These are phyloP conservation scores for Bonia amplexicaulis DNA, from an alignment of 176 grass and related monocot genomes.

Conservation along the genomic window DNA sequence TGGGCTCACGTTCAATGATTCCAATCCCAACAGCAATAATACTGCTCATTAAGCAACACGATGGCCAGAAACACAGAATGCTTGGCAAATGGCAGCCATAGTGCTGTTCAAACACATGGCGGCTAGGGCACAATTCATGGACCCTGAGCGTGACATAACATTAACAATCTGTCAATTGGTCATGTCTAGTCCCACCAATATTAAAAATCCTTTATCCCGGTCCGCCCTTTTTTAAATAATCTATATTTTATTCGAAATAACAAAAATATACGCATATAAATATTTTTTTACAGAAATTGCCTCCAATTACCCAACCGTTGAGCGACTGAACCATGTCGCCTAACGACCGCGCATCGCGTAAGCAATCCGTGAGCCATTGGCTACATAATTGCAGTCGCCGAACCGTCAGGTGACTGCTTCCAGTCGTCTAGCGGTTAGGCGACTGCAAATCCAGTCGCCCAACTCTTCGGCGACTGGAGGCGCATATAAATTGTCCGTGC, in stretches of 20 bases:
- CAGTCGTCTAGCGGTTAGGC: no score
- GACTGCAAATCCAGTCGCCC: no score
- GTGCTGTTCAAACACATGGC: conserved; percentile 48
- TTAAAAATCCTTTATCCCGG: background rate
- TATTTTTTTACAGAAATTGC: no score
- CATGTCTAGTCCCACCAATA: conserved; percentile 16
- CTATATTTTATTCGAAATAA: no score
- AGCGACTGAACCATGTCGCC: fast-evolving
- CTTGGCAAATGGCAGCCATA: conserved; percentile 21
- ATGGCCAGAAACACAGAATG: conserved; percentile 7
- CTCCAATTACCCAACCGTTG: no score
- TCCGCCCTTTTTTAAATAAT: background rate
- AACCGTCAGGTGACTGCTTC: no score
- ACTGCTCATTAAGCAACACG: conserved; percentile 9
- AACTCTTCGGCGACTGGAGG: no score
- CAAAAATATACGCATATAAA: no score
- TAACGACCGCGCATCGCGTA: fast-evolving
- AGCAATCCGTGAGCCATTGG: no score
- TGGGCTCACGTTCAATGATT: background rate
- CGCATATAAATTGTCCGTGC: no score
- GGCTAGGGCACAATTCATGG: conserved; percentile 11
- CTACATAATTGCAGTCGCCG: no score
- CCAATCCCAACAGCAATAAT: conserved; percentile 17
- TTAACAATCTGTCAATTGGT: conserved; percentile 7
- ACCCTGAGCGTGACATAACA: background rate